phyloP scores from a whole-genome alignment of 1,284 basidiomycete genomes.

The Leccinum angustisporum region DNA sequence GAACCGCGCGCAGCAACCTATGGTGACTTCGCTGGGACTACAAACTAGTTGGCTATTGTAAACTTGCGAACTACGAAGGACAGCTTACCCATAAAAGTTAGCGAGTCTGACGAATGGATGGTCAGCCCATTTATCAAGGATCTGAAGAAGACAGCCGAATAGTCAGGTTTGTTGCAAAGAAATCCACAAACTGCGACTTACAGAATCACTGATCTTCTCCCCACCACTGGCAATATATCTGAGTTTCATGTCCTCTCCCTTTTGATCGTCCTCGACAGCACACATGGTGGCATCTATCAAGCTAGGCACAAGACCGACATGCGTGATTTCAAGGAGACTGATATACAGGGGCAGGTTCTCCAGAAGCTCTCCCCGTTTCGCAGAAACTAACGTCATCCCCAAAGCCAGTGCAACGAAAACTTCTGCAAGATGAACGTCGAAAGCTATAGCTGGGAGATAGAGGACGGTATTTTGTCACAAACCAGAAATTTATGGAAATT shows the following conservation, averaged over 20 bases:
- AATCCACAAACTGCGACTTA: conserved; percentile 26
- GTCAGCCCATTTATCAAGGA: conserved; percentile 51
- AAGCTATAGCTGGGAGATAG: conserved; percentile 40
- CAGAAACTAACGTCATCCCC: conserved; percentile 47
- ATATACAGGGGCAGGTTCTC: conserved; percentile 48
- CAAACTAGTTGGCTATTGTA: not conserved
- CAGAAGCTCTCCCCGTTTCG: conserved; percentile 45
- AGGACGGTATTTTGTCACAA: conserved; percentile 1
- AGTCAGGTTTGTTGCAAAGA: not conserved
- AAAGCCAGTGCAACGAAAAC: conserved; percentile 44
- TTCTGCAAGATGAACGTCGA: conserved; percentile 53
- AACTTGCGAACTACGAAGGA: conserved; percentile 6
- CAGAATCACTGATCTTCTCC: conserved; percentile 54
- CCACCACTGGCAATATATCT: conserved; percentile 52
- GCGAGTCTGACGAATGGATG: conserved; percentile 45
- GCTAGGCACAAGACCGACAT: conserved; percentile 54
- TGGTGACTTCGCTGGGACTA: conserved; percentile 48
- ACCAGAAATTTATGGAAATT: not conserved
- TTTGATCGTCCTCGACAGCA: conserved; percentile 34
- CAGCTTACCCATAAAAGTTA: conserved; percentile 50
- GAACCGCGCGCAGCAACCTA: conserved; percentile 50
- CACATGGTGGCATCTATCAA: conserved; percentile 54
- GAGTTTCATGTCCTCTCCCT: conserved; percentile 34
- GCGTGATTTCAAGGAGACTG: conserved; percentile 45
- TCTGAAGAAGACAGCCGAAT: conserved; percentile 31